phyloP scores from a whole-genome alignment of 2,329 filamentous ascomycete genomes.

The Capronia epimyces region DNA sequence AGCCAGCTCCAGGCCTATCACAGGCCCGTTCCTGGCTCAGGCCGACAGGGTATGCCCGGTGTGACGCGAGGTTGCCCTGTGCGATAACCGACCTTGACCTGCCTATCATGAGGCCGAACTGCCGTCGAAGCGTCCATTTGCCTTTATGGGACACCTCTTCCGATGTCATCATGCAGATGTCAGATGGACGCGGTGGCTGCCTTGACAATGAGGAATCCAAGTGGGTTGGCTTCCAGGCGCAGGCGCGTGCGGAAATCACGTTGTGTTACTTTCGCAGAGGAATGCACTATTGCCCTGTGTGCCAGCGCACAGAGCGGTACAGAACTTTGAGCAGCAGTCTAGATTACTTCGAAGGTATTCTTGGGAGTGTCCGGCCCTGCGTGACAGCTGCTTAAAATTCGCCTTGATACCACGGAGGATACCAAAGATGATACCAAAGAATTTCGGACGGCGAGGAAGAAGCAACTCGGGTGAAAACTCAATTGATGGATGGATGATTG shows the following conservation, averaged over 20 bases:
- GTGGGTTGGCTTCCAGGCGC: neutral
- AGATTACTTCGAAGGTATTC: slow-evolving; percentile 6
- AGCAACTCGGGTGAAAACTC: neutral
- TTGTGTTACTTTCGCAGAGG: slow-evolving; percentile 5
- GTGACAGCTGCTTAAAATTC: slow-evolving; percentile 5
- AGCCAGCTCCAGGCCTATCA: slow-evolving; percentile 7
- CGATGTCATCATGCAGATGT: slow-evolving; percentile 14
- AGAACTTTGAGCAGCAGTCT: neutral
- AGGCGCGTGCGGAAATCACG: slow-evolving; percentile 25
- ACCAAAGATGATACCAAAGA: too few relatives aligned
- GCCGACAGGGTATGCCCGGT: slow-evolving; percentile 14
- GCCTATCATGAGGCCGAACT: slow-evolving; percentile 12
- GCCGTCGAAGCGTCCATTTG: neutral
- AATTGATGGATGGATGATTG: slow-evolving; percentile 10
- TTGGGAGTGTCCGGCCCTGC: slow-evolving; percentile 1
- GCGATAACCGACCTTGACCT: slow-evolving; percentile 22
- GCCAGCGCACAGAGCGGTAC: slow-evolving; percentile 13
- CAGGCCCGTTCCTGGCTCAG: slow-evolving; percentile 2
- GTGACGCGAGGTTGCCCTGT: slow-evolving; percentile 26
- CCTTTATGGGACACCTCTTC: slow-evolving; percentile 1
- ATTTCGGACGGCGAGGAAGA: neutral
- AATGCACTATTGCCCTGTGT: slow-evolving; percentile 12
- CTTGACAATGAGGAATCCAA: neutral
- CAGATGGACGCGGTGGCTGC: neutral
- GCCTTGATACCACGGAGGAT: too few relatives aligned